phyloP scores from a whole-genome alignment of 495 filamentous ascomycete species.

The Astrothelium macrocarpum region DNA sequence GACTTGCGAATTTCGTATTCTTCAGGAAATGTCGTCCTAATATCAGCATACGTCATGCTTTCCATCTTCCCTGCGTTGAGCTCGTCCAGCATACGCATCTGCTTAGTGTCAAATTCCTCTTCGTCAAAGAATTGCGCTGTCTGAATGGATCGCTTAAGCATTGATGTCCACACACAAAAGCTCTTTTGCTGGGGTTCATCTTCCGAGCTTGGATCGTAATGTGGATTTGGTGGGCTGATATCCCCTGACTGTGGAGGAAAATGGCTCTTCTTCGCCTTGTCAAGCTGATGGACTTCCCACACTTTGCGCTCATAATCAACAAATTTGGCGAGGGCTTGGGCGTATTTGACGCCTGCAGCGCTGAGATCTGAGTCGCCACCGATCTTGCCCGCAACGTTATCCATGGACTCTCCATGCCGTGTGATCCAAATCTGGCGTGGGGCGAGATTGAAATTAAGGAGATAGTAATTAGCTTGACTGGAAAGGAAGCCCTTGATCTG shows the following conservation, averaged over 20 bases:
- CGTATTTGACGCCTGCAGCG: slow-evolving; percentile 63
- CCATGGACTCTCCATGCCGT: slow-evolving; percentile 74
- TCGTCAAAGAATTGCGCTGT: slow-evolving; percentile 85
- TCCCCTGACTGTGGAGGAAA: slow-evolving; percentile 83
- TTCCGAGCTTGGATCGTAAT: slow-evolving; percentile 46
- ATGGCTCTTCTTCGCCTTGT: slow-evolving; percentile 56
- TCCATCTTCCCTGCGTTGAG: slow-evolving; percentile 88
- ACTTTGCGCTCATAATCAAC: slow-evolving; percentile 61
- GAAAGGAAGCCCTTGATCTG: slow-evolving; percentile 86
- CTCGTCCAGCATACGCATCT: slow-evolving; percentile 97
- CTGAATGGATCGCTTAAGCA: slow-evolving; percentile 79
- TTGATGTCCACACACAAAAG: slow-evolving; percentile 97
- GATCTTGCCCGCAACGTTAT: slow-evolving; percentile 71
- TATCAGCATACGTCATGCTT: slow-evolving; percentile 88
- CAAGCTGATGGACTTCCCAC: slow-evolving; percentile 68
- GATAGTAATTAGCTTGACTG: slow-evolving; percentile 80
- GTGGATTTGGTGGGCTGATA: slow-evolving; percentile 87
- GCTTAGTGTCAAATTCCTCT: slow-evolving; percentile 94
- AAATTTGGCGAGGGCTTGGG: slow-evolving; percentile 62
- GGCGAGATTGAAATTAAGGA: slow-evolving; percentile 91
- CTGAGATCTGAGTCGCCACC: slow-evolving; percentile 79
- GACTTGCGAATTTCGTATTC: slow-evolving; percentile 64
- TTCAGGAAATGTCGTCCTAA: slow-evolving; percentile 59
- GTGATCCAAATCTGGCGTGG: slow-evolving; percentile 98
- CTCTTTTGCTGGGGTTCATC: slow-evolving; percentile 60